These are phyloP conservation scores for Blastocystis sp. DNA, from an alignment of 352 stramenopile species.

Conservation along the genomic window DNA sequence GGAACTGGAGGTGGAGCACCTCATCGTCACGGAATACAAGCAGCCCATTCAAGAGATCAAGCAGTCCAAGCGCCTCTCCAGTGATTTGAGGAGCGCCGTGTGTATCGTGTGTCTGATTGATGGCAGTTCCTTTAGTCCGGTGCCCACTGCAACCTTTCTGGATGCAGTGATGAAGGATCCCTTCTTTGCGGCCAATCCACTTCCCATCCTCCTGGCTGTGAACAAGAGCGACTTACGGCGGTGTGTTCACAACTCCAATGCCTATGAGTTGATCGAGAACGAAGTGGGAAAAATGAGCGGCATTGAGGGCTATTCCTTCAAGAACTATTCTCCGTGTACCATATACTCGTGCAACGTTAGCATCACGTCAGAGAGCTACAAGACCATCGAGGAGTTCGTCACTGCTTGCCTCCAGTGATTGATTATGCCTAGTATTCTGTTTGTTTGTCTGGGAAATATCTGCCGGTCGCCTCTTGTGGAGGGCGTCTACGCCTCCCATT, in stretches of 20 bases:
- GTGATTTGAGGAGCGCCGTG: background rate
- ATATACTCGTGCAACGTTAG: slow-evolving; percentile 52
- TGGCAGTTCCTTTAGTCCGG: background rate
- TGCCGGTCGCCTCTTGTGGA: slow-evolving; percentile 63
- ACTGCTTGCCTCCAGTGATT: slow-evolving; percentile 20
- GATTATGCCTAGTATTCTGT: slow-evolving; percentile 59
- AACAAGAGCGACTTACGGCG: slow-evolving; percentile 36
- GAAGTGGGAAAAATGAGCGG: slow-evolving; percentile 28
- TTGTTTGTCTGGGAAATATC: slow-evolving; percentile 70
- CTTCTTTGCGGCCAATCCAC: background rate
- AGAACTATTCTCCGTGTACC: slow-evolving; percentile 46
- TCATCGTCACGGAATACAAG: background rate
- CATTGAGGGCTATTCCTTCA: slow-evolving; percentile 13
- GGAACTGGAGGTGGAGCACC: slow-evolving; percentile 10
- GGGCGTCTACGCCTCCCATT: slow-evolving; percentile 11
- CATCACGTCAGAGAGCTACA: background rate
- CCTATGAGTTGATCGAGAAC: slow-evolving; percentile 21
- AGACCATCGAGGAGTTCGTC: slow-evolving; percentile 18
- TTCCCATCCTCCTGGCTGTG: slow-evolving; percentile 48
- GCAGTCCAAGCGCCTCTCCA: background rate
- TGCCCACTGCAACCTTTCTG: background rate
- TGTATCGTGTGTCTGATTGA: slow-evolving; percentile 41
- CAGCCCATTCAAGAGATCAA: background rate
- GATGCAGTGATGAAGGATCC: slow-evolving; percentile 20
- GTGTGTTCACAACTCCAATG: background rate